Conservation (phyloP, 176 grass and related monocot genomes). For the Oropetium thomaeum region DNA sequence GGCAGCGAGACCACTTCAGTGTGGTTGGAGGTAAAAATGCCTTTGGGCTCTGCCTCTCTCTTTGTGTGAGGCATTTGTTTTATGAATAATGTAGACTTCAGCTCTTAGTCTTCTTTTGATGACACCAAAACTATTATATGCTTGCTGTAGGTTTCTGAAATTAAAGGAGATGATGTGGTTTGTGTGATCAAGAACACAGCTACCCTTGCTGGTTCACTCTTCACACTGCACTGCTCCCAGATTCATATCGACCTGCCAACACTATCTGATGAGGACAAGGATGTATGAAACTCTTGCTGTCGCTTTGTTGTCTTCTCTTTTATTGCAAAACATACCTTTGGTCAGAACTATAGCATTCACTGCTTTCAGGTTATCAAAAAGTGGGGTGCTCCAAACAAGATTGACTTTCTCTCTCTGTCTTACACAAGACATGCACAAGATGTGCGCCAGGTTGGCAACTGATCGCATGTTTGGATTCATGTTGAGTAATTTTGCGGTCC, state of each 20-base stretch:
- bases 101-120: slow-evolving; percentile 1
- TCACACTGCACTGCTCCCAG: slow-evolving; percentile 90
- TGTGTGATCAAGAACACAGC: slow-evolving; percentile 94
- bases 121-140: slow-evolving; percentile 11
- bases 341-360: not conserved
- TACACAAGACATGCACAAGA: slow-evolving; percentile 96
- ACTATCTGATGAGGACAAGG: slow-evolving; percentile 81
- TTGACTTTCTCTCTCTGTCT: slow-evolving; percentile 95
- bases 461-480: slow-evolving; percentile 1
- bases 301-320: not conserved
- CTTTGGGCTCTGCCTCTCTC: not conserved
- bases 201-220: slow-evolving; percentile 80
- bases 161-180: slow-evolving; percentile 86
- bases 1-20: slow-evolving; percentile 98
- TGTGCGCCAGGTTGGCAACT: slow-evolving; percentile 69
- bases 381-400: slow-evolving; percentile 94
- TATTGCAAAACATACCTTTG: not conserved
- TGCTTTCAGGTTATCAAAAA: slow-evolving; percentile 82
- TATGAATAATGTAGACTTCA: not conserved
- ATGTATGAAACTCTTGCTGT: slow-evolving; percentile 38
- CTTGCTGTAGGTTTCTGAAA: slow-evolving; percentile 72
- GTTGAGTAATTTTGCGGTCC: not conserved
- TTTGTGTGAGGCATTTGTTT: not conserved
- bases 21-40: slow-evolving; percentile 79
- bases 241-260: slow-evolving; percentile 88